Conservation (phyloP, 192 early-diverging fungal genomes). For the Podila minutissima region DNA sequence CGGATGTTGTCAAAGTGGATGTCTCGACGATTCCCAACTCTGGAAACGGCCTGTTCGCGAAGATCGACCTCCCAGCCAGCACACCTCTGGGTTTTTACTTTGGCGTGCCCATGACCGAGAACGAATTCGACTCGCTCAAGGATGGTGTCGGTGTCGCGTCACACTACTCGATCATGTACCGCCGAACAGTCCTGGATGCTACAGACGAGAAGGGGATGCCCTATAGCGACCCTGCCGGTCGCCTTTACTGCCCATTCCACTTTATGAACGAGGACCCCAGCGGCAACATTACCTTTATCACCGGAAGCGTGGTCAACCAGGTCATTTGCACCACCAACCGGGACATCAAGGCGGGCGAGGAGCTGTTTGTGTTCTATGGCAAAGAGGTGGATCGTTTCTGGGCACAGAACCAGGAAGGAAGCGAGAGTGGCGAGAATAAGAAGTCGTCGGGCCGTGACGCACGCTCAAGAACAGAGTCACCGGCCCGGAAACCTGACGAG, state of each 20-base stretch:
- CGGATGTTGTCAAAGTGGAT: constrained; percentile 72
- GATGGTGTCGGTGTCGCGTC: constrained; percentile 83
- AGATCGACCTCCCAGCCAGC: constrained; percentile 75
- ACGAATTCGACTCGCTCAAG: constrained; percentile 91
- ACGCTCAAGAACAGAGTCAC: constrained; percentile 29
- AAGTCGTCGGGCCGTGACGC: not conserved
- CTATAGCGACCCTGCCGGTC: constrained; percentile 70
- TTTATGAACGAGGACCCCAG: constrained; percentile 83
- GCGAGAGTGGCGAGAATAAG: constrained; percentile 10
- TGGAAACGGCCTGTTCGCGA: constrained; percentile 82
- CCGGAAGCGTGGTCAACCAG: constrained; percentile 88
- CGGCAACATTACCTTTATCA: constrained; percentile 80
- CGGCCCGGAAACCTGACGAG: constrained; percentile 19
- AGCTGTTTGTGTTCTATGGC: constrained; percentile 93
- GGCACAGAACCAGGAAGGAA: constrained; percentile 52
- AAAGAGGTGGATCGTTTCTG: constrained; percentile 87
- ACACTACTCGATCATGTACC: constrained; percentile 93
- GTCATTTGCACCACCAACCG: constrained; percentile 82
- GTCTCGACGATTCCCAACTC: constrained; percentile 75
- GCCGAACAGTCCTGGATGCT: constrained; percentile 89
- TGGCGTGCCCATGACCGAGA: constrained; percentile 97
- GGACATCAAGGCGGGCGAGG: constrained; percentile 80
- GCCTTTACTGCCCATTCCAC: constrained; percentile 89
- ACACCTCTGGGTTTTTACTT: constrained; percentile 93
- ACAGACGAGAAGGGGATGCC: constrained; percentile 87